Conservation (phyloP, 2,329 filamentous ascomycete species). For the Fusarium kyushuense region DNA sequence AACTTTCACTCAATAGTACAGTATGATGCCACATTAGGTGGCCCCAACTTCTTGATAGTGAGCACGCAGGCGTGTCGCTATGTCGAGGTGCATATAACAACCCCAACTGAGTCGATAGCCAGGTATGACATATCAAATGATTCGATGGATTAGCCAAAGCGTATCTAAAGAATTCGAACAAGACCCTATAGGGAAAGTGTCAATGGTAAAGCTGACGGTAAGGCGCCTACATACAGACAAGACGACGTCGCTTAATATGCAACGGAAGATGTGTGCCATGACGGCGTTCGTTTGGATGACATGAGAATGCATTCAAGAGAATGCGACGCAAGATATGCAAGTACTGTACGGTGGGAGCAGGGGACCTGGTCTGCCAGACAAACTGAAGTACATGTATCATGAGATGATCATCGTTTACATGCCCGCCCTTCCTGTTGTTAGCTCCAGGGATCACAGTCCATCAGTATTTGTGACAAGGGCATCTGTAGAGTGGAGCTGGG, state of each 20-base stretch:
- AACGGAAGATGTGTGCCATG: conserved; percentile 12
- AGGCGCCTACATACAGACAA: conserved; percentile 10
- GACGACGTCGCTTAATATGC: conserved; percentile 17
- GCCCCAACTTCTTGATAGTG: conserved; percentile 17
- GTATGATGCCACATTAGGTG: conserved; percentile 12
- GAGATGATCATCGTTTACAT: conserved; percentile 47
- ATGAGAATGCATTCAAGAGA: conserved; percentile 9
- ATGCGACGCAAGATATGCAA: conserved; percentile 15
- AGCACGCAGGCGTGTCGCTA: conserved; percentile 7
- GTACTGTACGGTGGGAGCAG: conserved; percentile 6
- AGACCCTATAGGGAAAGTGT: conserved; percentile 19
- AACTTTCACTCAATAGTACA: background rate
- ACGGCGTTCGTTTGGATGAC: conserved; percentile 7
- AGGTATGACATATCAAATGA: conserved; percentile 27
- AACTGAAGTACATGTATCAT: conserved; percentile 33
- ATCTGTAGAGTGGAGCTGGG: conserved; percentile 18
- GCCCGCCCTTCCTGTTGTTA: conserved; percentile 32
- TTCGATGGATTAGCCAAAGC: conserved; percentile 17
- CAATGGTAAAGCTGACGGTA: conserved; percentile 19
- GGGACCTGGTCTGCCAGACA: conserved; percentile 34
- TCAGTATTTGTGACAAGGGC: conserved; percentile 12
- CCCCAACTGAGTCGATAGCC: conserved; percentile 17
- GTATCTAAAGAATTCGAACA: conserved; percentile 15
- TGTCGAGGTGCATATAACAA: conserved; percentile 17
- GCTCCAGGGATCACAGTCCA: conserved; percentile 17